These are phyloP conservation scores for Cordyceps javanica DNA, from an alignment of 2,329 filamentous ascomycete genomes.

Conservation along the genomic window DNA sequence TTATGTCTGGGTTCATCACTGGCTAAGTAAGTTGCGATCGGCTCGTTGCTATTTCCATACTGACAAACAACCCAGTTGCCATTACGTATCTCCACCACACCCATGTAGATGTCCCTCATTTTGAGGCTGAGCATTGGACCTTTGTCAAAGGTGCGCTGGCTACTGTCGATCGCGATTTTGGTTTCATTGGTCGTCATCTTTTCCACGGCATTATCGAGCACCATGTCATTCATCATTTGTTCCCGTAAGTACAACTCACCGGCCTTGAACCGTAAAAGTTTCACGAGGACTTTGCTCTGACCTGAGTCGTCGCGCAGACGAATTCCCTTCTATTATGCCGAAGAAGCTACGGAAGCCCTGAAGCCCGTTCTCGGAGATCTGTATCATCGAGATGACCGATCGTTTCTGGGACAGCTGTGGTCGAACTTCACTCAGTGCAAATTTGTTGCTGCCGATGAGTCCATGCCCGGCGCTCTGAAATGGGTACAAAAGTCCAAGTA, in stretches of 20 bases:
- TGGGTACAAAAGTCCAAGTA: conserved; percentile 13
- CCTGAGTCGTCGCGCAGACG: conserved; percentile 23
- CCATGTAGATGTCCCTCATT: conserved; percentile 44
- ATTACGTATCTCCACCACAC: conserved; percentile 69
- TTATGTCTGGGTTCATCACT: conserved; percentile 66
- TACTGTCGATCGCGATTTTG: conserved; percentile 59
- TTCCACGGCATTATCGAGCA: conserved; percentile 62
- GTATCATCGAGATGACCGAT: conserved; percentile 41
- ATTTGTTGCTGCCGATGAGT: conserved; percentile 37
- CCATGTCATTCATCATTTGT: conserved; percentile 58
- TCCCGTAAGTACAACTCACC: conserved; percentile 37
- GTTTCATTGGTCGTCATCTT: conserved; percentile 57
- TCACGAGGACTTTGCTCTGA: not conserved
- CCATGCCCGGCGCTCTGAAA: conserved; percentile 15
- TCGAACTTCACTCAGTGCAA: conserved; percentile 40
- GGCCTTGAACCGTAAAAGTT: not conserved
- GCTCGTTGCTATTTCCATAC: not conserved
- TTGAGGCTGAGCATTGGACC: conserved; percentile 52
- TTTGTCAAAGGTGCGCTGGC: conserved; percentile 56
- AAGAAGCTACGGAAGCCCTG: conserved; percentile 53
- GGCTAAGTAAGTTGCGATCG: conserved; percentile 46
- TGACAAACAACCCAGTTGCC: conserved; percentile 43
- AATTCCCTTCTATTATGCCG: conserved; percentile 56
- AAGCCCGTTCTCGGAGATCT: conserved; percentile 48
- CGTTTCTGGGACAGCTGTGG: conserved; percentile 41